Evolutionary conservation across 352 stramenopile species (phyloP), one percentile per base, ranked within the genome.

Genomic region (Pythium aristosporum): DNA sequence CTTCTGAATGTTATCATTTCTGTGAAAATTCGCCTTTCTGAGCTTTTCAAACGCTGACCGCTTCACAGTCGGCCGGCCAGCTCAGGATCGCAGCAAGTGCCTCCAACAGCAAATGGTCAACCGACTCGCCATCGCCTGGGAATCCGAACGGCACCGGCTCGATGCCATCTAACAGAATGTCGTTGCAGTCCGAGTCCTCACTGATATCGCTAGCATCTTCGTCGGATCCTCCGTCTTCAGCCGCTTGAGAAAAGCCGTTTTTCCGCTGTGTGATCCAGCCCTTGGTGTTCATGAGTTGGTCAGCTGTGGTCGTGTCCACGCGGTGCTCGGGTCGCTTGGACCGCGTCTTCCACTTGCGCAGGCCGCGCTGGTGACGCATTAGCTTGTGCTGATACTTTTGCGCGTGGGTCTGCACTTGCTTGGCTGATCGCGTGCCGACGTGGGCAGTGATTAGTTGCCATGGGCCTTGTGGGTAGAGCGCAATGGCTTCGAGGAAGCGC

Each of bases 341-440:
- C 55, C 50, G 91, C 42, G 28, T 52, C 34, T 62, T 62, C 34
- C 58, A 41, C 20, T 62, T 71, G 57, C 60, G 63, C 43, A 66
- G 57, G 21, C 63, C 64, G 25, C 63, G 46, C n/a, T 80, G 74
- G 34, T 83, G 83, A 36, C 82, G 82, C 63, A 86, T 77, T 44
- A 92, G 80, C 66, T 92, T 92, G 64, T 91, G 80, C 54, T 89
- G 82, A 66, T 92, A 92, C 71, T 92, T 92, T 58, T 92, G 84
- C 23, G 84, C 84, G 53, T 92, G 84, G 6, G 84, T 91, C 63
- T 90, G 84, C 57, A 91, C 79, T 63, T 92, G 84, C 68, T 88
- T 89, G 65, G 88, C 86, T 10, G 81, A 88, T n/a, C 81, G 78
- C 62, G 84, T 90, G 74, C 79, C 80, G 18, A 92, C 77, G 67